Percentiles rank a stretch among this genome's conserved stretches.
These are phyloP conservation scores for Globisporangium uncinulatum DNA, from an alignment of 352 stramenopile genomes.

Conservation along the genomic window DNA sequence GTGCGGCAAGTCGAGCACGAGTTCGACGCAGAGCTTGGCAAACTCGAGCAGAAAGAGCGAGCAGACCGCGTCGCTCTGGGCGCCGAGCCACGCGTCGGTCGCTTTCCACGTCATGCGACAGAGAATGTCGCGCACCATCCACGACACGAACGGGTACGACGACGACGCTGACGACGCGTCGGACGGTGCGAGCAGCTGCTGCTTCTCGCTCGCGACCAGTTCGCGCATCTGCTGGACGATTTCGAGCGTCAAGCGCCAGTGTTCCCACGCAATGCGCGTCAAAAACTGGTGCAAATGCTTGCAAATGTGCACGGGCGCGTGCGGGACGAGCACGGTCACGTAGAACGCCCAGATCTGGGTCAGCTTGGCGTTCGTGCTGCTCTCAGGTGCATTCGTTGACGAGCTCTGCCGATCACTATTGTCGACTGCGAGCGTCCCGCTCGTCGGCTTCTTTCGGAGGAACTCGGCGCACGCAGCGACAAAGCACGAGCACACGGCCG, in stretches of 20 bases:
- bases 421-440: neutral
- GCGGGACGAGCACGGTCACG: constrained; percentile 57
- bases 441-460: constrained; percentile 28
- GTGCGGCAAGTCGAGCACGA: constrained; percentile 72
- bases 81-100: constrained; percentile 59
- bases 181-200: constrained; percentile 30
- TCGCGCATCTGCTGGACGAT: constrained; percentile 84
- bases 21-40: constrained; percentile 66
- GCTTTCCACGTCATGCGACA: constrained; percentile 77
- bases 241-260: constrained; percentile 78
- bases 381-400: constrained; percentile 1
- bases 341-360: constrained; percentile 83
- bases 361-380: constrained; percentile 37
- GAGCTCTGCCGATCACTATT: neutral
- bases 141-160: constrained; percentile 80
- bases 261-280: constrained; percentile 73
- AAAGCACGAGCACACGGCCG: constrained; percentile 74
- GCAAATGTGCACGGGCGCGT: constrained; percentile 70
- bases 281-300: constrained; percentile 81
- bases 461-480: constrained; percentile 72
- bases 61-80: constrained; percentile 46
- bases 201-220: constrained; percentile 55
- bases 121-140: constrained; percentile 76
- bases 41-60: constrained; percentile 71
- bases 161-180: constrained; percentile 26